A percentile compares a stretch with the other conserved stretches of the same genome.
Evolutionary conservation across 2,329 filamentous ascomycete genomes (phyloP).

Genomic region (Colletotrichum chlorophyti): DNA sequence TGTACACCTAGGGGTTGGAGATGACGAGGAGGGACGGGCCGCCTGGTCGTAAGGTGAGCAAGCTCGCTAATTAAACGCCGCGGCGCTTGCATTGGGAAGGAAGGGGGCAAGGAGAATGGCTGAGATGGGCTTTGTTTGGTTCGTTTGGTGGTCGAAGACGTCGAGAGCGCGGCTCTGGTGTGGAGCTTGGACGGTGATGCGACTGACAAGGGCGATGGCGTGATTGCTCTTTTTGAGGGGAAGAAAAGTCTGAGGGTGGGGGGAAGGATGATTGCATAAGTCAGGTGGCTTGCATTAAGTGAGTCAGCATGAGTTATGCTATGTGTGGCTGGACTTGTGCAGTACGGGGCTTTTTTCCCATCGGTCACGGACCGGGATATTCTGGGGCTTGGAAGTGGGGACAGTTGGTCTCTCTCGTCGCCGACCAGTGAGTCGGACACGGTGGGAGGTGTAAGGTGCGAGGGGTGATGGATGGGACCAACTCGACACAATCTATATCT

Average conservation of each 20-base stretch:
- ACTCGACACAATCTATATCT: no score
- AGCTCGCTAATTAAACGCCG: constrained; percentile 28
- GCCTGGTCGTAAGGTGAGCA: constrained; percentile 19
- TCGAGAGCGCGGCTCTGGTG: constrained; percentile 28
- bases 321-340: background rate
- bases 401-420: no score
- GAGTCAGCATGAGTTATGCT: background rate
- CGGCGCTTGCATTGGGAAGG: constrained; percentile 27
- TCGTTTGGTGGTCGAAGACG: constrained; percentile 23
- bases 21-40: constrained; percentile 17
- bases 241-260: constrained; percentile 11
- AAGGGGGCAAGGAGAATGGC: constrained; percentile 7
- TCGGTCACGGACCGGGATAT: background rate
- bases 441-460: no score
- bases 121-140: constrained; percentile 25
- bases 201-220: constrained; percentile 28
- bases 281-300: background rate
- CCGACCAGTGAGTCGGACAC: no score
- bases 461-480: no score
- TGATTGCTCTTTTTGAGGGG: constrained; percentile 16
- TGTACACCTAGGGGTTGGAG: background rate
- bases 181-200: constrained; percentile 28
- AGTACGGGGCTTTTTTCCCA: background rate
- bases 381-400: no score
- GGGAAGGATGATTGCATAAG: background rate